Base-by-base conservation (phyloP, 2,329 filamentous ascomycete genomes). In the Xylariaceae sp. region DNA sequence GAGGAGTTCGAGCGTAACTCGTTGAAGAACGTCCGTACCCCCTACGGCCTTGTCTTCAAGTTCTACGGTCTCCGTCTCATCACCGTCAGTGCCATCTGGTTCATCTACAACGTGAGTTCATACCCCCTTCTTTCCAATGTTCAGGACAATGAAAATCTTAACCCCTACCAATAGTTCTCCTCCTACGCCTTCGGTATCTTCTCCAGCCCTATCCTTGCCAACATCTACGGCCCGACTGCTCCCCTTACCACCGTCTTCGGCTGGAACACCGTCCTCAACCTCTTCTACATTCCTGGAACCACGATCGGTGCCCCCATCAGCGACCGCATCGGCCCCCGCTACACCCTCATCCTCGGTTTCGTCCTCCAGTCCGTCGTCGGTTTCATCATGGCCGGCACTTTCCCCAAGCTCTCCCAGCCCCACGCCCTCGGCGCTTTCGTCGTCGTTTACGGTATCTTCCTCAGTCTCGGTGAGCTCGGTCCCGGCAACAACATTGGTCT, bases 401-500 rank as follows among this genome's bases (percentile, higher is more conserved):
- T 96, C 74, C 74, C 76, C 4, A 81, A 80, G 55, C 82, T 97
- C n/a, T 84, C 85, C 0, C 80, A 84, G 55, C 78, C 85, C 0
- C 69, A 80, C 61, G 85, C 90, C 61, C 84, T 94, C 3, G 90
- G 80, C 6, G 89, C 80, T 0, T 95, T 94, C 66, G 87, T 89
- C 1, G 87, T 92, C 4, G 84, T 93, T 2, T 93, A 92, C 66
- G 90, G 86, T 13, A 80, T 94, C 64, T 94, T 94, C 76, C 77
- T 90, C 1, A 83, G 87, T 0, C 79, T 93, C 1, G 90, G 90
- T 53, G 90, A 94, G 73, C 75, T 95, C 47, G 92, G 92, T 0
- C 91, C 92, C 0, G 92, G 92, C 10, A 89, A 96, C 77, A 96
- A 96, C 73, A 96, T 96, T 66, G 92, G 92, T 2, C 81, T 96